These are phyloP conservation scores for Boletus fagicola DNA, from an alignment of 768 basidiomycete genomes.

Conservation along the genomic window DNA sequence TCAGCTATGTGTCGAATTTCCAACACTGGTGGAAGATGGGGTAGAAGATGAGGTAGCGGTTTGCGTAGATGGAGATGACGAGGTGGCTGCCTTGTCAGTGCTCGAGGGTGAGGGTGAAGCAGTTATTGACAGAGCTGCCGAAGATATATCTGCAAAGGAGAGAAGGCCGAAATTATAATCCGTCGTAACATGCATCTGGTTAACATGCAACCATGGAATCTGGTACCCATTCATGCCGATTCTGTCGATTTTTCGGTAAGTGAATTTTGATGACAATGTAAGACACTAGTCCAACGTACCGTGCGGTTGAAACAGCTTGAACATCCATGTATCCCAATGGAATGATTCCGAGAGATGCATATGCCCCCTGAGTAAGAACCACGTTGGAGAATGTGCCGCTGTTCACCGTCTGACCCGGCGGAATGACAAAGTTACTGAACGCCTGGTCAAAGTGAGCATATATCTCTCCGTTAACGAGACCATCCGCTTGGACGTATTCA, in stretches of 20 bases:
- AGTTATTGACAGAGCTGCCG: conserved; percentile 14
- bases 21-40: neutral
- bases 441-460: conserved; percentile 59
- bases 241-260: conserved; percentile 15
- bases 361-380: conserved; percentile 55
- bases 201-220: conserved; percentile 63
- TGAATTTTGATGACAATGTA: neutral
- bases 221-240: conserved; percentile 56
- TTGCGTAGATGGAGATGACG: neutral
- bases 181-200: conserved; percentile 53
- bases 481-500: conserved; percentile 56
- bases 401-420: conserved; percentile 56
- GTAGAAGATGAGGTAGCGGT: neutral
- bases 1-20: conserved; percentile 11
- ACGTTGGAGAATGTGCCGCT: conserved; percentile 61
- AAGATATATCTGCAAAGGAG: conserved; percentile 21
- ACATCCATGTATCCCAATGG: conserved; percentile 55
- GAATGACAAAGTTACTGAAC: conserved; percentile 56
- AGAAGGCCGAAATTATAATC: conserved; percentile 35
- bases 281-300: conserved; percentile 23
- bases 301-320: conserved; percentile 43
- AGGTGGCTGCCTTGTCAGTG: neutral
- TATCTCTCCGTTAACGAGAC: conserved; percentile 46
- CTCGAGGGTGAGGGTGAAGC: neutral
- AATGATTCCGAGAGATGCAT: conserved; percentile 55